phyloP scores from a whole-genome alignment of 148 eudicot species.

The Oxyria digyna region DNA sequence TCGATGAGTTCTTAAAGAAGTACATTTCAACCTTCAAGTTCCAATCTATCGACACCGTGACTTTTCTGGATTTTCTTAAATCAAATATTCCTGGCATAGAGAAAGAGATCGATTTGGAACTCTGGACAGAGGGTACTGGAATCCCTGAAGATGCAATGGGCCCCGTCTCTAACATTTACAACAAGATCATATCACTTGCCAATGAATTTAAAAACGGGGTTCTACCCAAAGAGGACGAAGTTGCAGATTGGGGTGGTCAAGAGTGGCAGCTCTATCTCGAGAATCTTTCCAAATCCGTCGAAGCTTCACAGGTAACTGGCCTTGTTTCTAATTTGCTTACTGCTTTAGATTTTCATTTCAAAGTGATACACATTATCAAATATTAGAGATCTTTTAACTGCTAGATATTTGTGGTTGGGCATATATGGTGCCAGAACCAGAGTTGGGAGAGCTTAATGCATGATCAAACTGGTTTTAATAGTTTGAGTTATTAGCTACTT shows the following conservation, averaged over 20 bases:
- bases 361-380: too few species aligned
- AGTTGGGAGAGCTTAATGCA: too few species aligned
- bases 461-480: too few species aligned
- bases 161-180: conserved; percentile 64
- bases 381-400: too few species aligned
- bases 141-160: conserved; percentile 87
- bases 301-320: conserved; percentile 73
- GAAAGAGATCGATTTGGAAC: conserved; percentile 57
- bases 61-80: conserved; percentile 76
- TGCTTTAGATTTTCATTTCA: not conserved
- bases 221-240: conserved; percentile 84
- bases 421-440: too few species aligned
- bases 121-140: conserved; percentile 94
- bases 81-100: conserved; percentile 86
- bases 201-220: conserved; percentile 64
- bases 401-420: too few species aligned
- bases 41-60: conserved; percentile 94
- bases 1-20: conserved; percentile 85
- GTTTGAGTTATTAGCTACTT: too few species aligned
- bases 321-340: not conserved
- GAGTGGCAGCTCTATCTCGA: conserved; percentile 98
- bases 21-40: conserved; percentile 85
- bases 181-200: conserved; percentile 72
- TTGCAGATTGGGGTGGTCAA: conserved; percentile 81
- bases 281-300: conserved; percentile 69